Evolutionary conservation across 192 early-diverging fungal genomes (phyloP).

Genomic region (Linnemannia elongata): DNA sequence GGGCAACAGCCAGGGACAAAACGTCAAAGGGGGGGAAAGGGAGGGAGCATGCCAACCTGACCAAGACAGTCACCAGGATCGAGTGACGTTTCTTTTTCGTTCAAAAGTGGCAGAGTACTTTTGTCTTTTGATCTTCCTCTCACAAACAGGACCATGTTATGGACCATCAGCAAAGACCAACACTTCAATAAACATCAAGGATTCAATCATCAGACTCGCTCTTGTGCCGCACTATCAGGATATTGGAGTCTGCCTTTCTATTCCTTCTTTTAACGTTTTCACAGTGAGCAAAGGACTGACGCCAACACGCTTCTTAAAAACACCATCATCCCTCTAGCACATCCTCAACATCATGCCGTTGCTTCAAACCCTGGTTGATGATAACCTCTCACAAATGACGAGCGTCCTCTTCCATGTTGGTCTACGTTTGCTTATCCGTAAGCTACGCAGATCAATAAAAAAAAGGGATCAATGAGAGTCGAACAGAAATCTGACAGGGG

Average conservation of each 20-base stretch:
- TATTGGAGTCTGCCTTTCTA: not conserved
- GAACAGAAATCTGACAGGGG: constrained; percentile 59
- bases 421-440: not conserved
- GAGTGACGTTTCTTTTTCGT: constrained; percentile 22
- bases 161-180: not conserved
- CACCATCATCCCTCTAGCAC: not conserved
- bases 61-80: not conserved
- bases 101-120: too few species aligned
- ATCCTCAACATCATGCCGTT: not conserved
- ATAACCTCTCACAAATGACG: constrained; percentile 54
- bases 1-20: not conserved
- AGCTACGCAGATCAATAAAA: not conserved
- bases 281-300: not conserved
- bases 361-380: constrained; percentile 43
- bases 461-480: constrained; percentile 44
- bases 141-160: not conserved
- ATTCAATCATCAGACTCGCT: not conserved
- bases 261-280: not conserved
- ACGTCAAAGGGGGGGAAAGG: not conserved
- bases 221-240: not conserved
- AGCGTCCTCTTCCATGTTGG: constrained; percentile 8
- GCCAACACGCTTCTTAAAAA: not conserved
- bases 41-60: not conserved
- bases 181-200: constrained; percentile 1
- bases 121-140: not conserved